phyloP scores from a whole-genome alignment of 2,329 filamentous ascomycete species.

The Fusarium redolens region DNA sequence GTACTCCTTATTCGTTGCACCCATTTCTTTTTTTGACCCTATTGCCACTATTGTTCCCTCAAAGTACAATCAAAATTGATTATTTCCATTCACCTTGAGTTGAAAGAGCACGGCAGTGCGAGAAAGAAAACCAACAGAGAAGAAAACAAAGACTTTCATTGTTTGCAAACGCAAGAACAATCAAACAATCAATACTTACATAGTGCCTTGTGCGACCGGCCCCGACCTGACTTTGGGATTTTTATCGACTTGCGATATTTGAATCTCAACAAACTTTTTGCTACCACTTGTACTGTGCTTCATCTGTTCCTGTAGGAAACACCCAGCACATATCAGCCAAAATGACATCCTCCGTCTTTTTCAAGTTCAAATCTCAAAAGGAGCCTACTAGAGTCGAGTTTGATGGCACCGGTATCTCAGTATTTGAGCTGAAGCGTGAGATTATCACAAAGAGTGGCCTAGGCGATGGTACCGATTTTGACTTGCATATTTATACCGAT shows the following conservation, averaged over 20 bases:
- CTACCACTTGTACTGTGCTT: slow-evolving; percentile 38
- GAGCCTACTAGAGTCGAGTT: slow-evolving; percentile 95
- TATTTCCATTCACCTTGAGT: slow-evolving; percentile 54
- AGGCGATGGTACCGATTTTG: slow-evolving; percentile 95
- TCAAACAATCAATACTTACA: slow-evolving; percentile 48
- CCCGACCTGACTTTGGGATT: slow-evolving; percentile 23
- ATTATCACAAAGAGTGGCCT: slow-evolving; percentile 95
- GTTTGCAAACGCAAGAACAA: slow-evolving; percentile 43
- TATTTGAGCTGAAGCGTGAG: slow-evolving; percentile 98
- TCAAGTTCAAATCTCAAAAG: slow-evolving; percentile 99
- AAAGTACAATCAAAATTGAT: slow-evolving; percentile 67
- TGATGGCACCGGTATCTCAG: slow-evolving; percentile 96
- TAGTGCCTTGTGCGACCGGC: slow-evolving; percentile 47
- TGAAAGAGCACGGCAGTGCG: slow-evolving; percentile 54
- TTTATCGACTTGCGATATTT: slow-evolving; percentile 33
- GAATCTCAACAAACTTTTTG: slow-evolving; percentile 39
- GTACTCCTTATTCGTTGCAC: slow-evolving; percentile 55
- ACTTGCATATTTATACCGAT: slow-evolving; percentile 92
- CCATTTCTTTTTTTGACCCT: slow-evolving; percentile 48
- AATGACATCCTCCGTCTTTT: slow-evolving; percentile 98
- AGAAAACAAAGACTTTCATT: slow-evolving; percentile 43
- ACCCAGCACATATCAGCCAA: slow-evolving; percentile 51
- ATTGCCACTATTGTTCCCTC: slow-evolving; percentile 50
- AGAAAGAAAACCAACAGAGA: slow-evolving; percentile 48
- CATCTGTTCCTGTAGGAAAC: slow-evolving; percentile 45